phyloP scores from a whole-genome alignment of 2,329 filamentous ascomycete species.

The Pyrenophora graminea region DNA sequence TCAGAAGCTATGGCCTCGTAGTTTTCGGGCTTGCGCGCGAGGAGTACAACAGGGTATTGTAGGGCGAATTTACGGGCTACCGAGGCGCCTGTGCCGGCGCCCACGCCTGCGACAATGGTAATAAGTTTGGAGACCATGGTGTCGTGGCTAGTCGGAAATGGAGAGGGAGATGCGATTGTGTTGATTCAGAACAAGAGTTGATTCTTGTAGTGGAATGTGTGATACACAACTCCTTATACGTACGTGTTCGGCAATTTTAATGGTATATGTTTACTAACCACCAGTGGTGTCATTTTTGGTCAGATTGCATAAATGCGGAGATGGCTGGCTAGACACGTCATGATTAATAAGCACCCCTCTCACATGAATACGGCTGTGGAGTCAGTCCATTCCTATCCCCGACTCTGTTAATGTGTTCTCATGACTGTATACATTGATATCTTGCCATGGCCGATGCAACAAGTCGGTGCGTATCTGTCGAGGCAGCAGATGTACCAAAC shows the following conservation, averaged over 20 bases:
- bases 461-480: too few species aligned
- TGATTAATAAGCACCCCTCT: conserved; percentile 32
- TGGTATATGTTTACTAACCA: conserved; percentile 32
- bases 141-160: not conserved
- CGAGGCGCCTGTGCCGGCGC: conserved; percentile 69
- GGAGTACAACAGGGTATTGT: conserved; percentile 72
- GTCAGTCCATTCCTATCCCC: too few species aligned
- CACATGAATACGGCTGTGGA: not conserved
- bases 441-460: too few species aligned
- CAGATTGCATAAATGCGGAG: conserved; percentile 31
- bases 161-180: not conserved
- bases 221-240: not conserved
- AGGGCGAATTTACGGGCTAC: conserved; percentile 65
- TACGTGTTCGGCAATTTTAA: not conserved
- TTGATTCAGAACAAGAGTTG: not conserved
- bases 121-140: conserved; percentile 59
- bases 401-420: too few species aligned
- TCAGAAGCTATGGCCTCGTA: conserved; percentile 69
- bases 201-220: not conserved
- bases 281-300: conserved; percentile 25
- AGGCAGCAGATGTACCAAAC: too few species aligned
- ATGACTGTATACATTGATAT: too few species aligned
- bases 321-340: conserved; percentile 25
- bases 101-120: conserved; percentile 72
- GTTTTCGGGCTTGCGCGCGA: conserved; percentile 70